Percentiles rank a stretch among this genome's conserved stretches.
Conservation (phyloP, 164 flowering plant genomes). For the Vitis rupestris region DNA sequence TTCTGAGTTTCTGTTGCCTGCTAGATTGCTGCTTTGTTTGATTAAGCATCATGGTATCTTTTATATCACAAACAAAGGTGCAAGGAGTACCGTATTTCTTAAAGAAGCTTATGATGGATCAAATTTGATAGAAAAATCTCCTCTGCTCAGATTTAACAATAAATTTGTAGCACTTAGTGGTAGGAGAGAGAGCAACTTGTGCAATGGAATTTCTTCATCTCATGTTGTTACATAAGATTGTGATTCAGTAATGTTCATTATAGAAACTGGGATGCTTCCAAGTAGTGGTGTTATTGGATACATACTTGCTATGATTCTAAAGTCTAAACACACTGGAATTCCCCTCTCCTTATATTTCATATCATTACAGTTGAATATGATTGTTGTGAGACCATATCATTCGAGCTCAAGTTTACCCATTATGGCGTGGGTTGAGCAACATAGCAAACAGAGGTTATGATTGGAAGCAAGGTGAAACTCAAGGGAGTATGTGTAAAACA, state of each 20-base stretch:
- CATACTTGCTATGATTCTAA: too few relatives aligned
- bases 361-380: too few relatives aligned
- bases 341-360: too few relatives aligned
- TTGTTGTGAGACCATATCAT: too few relatives aligned
- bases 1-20: constrained; percentile 66
- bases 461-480: too few relatives aligned
- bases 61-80: constrained; percentile 91
- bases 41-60: constrained; percentile 89
- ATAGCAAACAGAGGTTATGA: too few relatives aligned
- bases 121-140: constrained; percentile 66
- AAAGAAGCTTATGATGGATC: constrained; percentile 87
- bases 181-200: constrained; percentile 33
- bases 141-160: constrained; percentile 58
- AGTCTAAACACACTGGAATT: too few relatives aligned
- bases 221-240: constrained; percentile 2
- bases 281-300: too few relatives aligned
- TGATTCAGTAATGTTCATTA: background rate
- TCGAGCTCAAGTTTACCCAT: too few relatives aligned
- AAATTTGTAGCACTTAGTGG: constrained; percentile 70
- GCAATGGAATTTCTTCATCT: constrained; percentile 9
- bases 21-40: constrained; percentile 72
- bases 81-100: constrained; percentile 77
- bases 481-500: too few relatives aligned
- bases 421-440: too few relatives aligned
- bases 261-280: too few relatives aligned